Percentiles rank a stretch among this genome's conserved stretches.
Evolutionary conservation across 1,284 basidiomycete genomes (phyloP).

Genomic region (Melampsora larici-populina): DNA sequence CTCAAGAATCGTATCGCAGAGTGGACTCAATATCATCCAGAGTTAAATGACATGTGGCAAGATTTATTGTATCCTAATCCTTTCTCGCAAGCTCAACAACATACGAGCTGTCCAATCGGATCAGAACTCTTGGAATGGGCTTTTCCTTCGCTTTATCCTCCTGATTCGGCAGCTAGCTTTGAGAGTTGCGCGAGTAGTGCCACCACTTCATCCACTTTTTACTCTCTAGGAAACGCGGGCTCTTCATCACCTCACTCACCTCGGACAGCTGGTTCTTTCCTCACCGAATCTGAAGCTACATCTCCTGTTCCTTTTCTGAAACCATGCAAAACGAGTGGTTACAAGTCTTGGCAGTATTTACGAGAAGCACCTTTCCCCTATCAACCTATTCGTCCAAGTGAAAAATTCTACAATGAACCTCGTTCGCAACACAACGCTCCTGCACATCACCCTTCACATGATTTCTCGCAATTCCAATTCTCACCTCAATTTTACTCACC

Average conservation of each 20-base stretch:
- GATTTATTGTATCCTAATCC: neutral
- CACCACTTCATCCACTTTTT: slow-evolving; percentile 14
- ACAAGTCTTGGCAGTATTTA: slow-evolving; percentile 1
- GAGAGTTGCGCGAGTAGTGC: slow-evolving; percentile 24
- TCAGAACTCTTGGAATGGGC: neutral
- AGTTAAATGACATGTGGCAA: neutral
- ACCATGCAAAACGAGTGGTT: slow-evolving; percentile 3
- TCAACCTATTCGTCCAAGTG: neutral
- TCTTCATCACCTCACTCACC: slow-evolving; percentile 3
- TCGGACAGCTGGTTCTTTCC: slow-evolving; percentile 3
- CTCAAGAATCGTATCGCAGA: slow-evolving; percentile 14
- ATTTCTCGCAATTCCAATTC: neutral
- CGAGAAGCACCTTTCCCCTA: neutral
- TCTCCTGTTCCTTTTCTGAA: slow-evolving; percentile 1
- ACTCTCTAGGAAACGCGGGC: neutral
- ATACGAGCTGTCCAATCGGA: neutral
- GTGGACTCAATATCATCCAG: neutral
- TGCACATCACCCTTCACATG: neutral
- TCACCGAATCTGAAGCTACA: neutral
- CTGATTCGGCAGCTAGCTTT: slow-evolving; percentile 30
- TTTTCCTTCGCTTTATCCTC: slow-evolving; percentile 9
- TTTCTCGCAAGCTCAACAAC: neutral
- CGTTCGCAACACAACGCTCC: neutral
- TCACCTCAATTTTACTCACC: neutral
- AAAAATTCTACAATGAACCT: neutral